Evolutionary conservation across 2,329 filamentous ascomycete genomes (phyloP), one percentile per base, ranked within the genome.

Genomic region (Neospermospora avenae): DNA sequence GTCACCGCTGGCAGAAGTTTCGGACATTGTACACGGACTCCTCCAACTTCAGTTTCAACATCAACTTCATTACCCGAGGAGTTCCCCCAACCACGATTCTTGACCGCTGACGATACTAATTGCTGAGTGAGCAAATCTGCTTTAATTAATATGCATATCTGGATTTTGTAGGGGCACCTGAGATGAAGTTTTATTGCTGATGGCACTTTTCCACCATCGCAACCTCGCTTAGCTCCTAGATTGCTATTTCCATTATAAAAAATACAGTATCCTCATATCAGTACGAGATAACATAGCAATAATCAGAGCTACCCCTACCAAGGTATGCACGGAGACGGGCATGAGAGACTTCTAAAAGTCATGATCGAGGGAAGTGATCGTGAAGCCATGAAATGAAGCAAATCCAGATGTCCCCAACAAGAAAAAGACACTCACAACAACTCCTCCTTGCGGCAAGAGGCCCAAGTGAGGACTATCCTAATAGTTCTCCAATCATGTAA

Each of bases 1-100:
- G 48, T 51, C 31, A 37, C 48, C 48, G 31, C 31, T 51, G 48
- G n/a, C 22, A 13, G 20, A 18, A 10, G n/a, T 18, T 13, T 35
- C 48, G 48, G 48, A 51, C 48, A 51, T 51, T 51, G 28, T 22
- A 22, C 28, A 35, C 48, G 48, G 48, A 51, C 48, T 51, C 48
- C 48, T 51, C 48, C 48, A 51, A 51, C 10, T 51, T 22, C 20
- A 34, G 18, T 4, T 5, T 34, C 14, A 20, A 10, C 18, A 20
- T n/a, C 5, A 49, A n/a, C 8, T 18, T 18, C 34, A 10, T 34
- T 11, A 28, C 48, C 28, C 28, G 10, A 13, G 35, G 34, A 10
- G 22, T 22, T 18, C 48, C 8, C 48, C 28, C 28, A 22, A 11
- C 22, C 35, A n/a, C n/a, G 34, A 22, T 0, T 35, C 22, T 10